phyloP scores from a whole-genome alignment of 805 yeast species.

The Saturnispora galanensis region DNA sequence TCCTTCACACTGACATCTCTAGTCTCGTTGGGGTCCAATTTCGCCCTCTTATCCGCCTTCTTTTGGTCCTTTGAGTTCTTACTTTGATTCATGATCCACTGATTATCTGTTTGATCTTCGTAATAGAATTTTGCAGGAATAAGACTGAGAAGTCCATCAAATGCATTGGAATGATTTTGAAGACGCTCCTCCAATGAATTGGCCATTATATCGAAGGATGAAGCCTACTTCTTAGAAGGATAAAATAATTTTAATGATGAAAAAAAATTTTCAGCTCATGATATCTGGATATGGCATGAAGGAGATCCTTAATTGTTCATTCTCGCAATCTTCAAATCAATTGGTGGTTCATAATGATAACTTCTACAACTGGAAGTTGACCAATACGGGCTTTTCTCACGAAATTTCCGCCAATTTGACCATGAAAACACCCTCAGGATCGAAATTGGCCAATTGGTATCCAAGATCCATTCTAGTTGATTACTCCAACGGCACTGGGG shows the following conservation, averaged over 20 bases:
- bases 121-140: constrained; percentile 93
- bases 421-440: constrained; percentile 13
- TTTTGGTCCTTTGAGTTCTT: constrained; percentile 62
- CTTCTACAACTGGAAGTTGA: constrained; percentile 59
- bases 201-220: constrained; percentile 10
- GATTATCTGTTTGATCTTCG: constrained; percentile 81
- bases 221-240: neutral
- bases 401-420: constrained; percentile 3
- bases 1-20: constrained; percentile 47
- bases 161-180: constrained; percentile 69
- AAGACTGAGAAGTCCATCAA: constrained; percentile 78
- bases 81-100: constrained; percentile 65
- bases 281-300: neutral
- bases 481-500: constrained; percentile 64
- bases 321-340: constrained; percentile 68
- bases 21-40: constrained; percentile 60
- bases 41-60: constrained; percentile 51
- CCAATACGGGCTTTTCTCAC: constrained; percentile 12
- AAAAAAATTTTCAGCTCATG: constrained; percentile 6
- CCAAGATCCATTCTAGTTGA: constrained; percentile 86
- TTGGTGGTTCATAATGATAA: constrained; percentile 75
- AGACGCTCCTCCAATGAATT: constrained; percentile 50
- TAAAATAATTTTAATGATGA: constrained; percentile 5
- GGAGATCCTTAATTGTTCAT: constrained; percentile 50
- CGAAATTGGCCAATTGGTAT: constrained; percentile 49